Evolutionary conservation across 140 eudicot species (phyloP), one percentile per base, ranked within the genome.

Genomic region (Erigeron philadelphicus): DNA sequence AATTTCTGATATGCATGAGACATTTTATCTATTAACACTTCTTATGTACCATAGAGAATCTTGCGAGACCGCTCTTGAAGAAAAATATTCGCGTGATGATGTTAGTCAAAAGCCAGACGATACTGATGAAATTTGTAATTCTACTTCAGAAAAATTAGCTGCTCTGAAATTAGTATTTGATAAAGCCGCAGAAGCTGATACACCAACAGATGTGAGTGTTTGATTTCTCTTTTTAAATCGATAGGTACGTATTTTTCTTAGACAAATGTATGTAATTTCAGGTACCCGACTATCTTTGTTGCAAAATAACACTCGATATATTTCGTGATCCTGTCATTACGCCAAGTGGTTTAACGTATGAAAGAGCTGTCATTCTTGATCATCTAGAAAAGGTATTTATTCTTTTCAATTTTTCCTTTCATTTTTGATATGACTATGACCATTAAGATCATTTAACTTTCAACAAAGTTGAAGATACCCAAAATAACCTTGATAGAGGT

Each of bases 311-410:
- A 18, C 89, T 93, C 11, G 99, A 93, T 43, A 93, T 93, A 60
- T 93, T 86, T 59, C 95, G 95, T 35, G 97, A 93, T 80, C 99
- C 99, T 13, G 99, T 93, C 46, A 93, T 93, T 70, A 85, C 94
- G 73, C 97, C 99, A 2, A 87, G 99, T 58, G 99, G 99, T 57
- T 59, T 87, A 55, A 84, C 99, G 25, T 93, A 93, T 47, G 99
- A 93, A 84, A 79, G 95, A 71, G 88, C 90, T 8, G 81, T 81
- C 48, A 89, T 93, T 72, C 86, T 87, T 47, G 95, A 93, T 1
- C 99, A 93, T 80, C 80, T 93, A 6, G 80, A 87, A 35, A 89
- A 93, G 99, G 99, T 89, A 71, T 17, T 45, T 56, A n/a, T 79
- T 64, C 44, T 13, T 9, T 61, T 48, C 3, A 7, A 10, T 42